Evolutionary conservation across 2,329 filamentous ascomycete species (phyloP), one percentile per base, ranked within the genome.

Genomic region (Karstenula rhodostoma): DNA sequence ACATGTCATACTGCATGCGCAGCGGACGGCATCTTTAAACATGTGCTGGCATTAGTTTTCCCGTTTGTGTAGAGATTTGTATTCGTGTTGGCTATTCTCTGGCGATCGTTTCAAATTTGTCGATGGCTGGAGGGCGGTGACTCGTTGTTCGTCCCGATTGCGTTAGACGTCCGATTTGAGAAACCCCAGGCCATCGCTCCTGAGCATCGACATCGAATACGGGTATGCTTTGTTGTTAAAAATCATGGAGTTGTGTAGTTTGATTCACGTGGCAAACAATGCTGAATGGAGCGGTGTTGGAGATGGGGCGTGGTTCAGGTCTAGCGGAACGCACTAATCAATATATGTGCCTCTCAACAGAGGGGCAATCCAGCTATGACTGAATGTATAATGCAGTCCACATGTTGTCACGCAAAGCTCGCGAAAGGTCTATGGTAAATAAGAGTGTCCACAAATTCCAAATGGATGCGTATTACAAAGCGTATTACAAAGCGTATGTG

Each of bases 391-490:
- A 23, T 22, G 42, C 42, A 44, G n/a, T 22, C 19, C n/a, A 22
- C 19, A 23, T 23, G 23, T 13, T 19, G 4, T 23, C 19, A 12
- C 42, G 12, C 19, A 23, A 2, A 44, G 19, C 19, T 23, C 10
- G 42, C 23, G 19, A 44, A 10, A 12, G 2, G 23, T 44, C 19
- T 9, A 23, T 22, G 2, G 19, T 44, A 7, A 23, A 2, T 7
- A 23, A 19, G 19, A 23, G 2, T 4, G 9, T 23, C 19, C 42
- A 44, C 42, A 22, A 13, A 44, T 9, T 10, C 42, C 37, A 19
- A 22, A 10, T 44, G 19, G 10, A 40, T 59, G 62, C 46, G 23
- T 17, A 64, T 64, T 62, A 61, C 15, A 52, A 62, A 52, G 29
- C 29, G 7, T 32, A 32, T 32, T 9, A n/a, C n/a, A n/a, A n/a